Evolutionary conservation across 805 yeast species (phyloP), one percentile per base, ranked within the genome.

Genomic region (Nakazawaea laoshanensis): DNA sequence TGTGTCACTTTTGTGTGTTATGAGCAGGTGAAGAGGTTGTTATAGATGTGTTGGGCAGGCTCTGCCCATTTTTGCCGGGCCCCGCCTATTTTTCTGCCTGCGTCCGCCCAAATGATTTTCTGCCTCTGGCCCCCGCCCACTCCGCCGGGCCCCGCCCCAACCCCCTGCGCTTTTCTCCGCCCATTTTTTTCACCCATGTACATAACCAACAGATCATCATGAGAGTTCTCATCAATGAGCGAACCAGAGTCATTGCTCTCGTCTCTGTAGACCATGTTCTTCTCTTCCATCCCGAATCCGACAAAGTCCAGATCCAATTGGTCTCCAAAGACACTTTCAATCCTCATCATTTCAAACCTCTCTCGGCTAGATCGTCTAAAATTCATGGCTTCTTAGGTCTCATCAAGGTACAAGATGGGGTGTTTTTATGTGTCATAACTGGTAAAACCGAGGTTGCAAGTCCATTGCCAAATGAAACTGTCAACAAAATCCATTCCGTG

Each of bases 1-100:
- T 83, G 95, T 49, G 70, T 88, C 9, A 92, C 97, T 0, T 86
- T 92, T 50, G 63, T 81, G 4, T 82, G 82, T 4, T 92, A 92
- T 48, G 98, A 92, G 50, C 63, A 68, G 24, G 60, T 72, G 41
- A 67, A 59, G 32, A 49, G 48, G 27, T 27, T 43, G 51, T 18
- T 33, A 3, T 33, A 27, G 13, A 5, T 4, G 18, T 14, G 27
- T 10, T 20, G n/a, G n/a, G n/a, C n/a, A n/a, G n/a, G n/a, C n/a
- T n/a, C n/a, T n/a, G n/a, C n/a, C n/a, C n/a, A n/a, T n/a, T n/a
- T n/a, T n/a, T n/a, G n/a, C n/a, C n/a, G n/a, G n/a, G n/a, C n/a
- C n/a, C n/a, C n/a, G n/a, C n/a, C n/a, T n/a, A n/a, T n/a, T n/a
- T n/a, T n/a, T n/a, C n/a, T n/a, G n/a, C n/a, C n/a, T n/a, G n/a